These are phyloP conservation scores for Dothideomycetes sp. DNA, from an alignment of 2,329 filamentous ascomycete genomes.

Conservation along the genomic window DNA sequence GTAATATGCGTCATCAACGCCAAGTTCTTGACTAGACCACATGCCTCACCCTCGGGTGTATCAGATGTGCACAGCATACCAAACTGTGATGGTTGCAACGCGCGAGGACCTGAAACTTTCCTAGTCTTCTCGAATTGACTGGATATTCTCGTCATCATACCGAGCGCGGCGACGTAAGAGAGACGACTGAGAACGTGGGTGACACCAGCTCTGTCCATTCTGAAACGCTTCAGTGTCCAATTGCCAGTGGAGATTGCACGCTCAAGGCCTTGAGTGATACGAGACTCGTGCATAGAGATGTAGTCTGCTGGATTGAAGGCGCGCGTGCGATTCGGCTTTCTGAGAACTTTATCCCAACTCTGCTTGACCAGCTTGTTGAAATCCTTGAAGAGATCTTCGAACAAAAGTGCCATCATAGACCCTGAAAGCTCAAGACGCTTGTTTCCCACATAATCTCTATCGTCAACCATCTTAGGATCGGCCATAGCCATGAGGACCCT, in stretches of 20 bases:
- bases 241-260: constrained; percentile 95
- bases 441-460: constrained; percentile 96
- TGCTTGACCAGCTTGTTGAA: constrained; percentile 83
- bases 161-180: constrained; percentile 91
- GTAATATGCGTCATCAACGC: constrained; percentile 99
- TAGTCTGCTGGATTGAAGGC: constrained; percentile 80
- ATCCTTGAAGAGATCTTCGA: constrained; percentile 96
- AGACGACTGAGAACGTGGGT: constrained; percentile 91
- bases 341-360: constrained; percentile 89
- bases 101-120: constrained; percentile 91
- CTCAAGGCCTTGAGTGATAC: constrained; percentile 88
- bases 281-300: constrained; percentile 72
- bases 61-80: constrained; percentile 97
- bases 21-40: constrained; percentile 94
- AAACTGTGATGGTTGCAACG: constrained; percentile 92
- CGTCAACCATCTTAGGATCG: constrained; percentile 81
- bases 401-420: constrained; percentile 83
- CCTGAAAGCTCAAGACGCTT: constrained; percentile 92
- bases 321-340: constrained; percentile 82
- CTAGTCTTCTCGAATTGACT: constrained; percentile 98
- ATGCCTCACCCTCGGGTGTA: constrained; percentile 96
- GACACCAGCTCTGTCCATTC: constrained; percentile 95
- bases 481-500: constrained; percentile 89
- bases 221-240: constrained; percentile 95
- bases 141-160: constrained; percentile 99